phyloP scores from a whole-genome alignment of 1,284 basidiomycete species.

The Hymenochaete sp. region DNA sequence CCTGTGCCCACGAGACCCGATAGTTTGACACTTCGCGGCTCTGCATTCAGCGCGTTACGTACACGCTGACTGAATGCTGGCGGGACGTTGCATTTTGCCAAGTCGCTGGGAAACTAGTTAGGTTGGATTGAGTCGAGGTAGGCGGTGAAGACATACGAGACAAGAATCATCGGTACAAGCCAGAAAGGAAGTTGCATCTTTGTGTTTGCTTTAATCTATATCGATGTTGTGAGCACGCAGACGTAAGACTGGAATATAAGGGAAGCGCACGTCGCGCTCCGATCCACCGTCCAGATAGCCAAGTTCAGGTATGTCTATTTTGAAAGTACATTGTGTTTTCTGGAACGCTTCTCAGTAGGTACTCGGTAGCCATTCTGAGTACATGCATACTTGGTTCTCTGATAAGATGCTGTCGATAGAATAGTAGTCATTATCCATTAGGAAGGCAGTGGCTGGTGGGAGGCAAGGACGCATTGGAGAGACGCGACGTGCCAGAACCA shows the following conservation, averaged over 20 bases:
- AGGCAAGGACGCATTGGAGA: constrained; percentile 8
- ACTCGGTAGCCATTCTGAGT: neutral
- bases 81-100: constrained; percentile 80
- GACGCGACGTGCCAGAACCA: constrained; percentile 10
- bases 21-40: constrained; percentile 71
- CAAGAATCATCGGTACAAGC: constrained; percentile 76
- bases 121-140: constrained; percentile 2
- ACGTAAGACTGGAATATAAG: neutral
- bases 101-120: constrained; percentile 45
- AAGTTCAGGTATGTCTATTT: constrained; percentile 74
- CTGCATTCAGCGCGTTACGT: constrained; percentile 77
- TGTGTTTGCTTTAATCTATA: constrained; percentile 60
- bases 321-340: constrained; percentile 89
- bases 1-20: constrained; percentile 78
- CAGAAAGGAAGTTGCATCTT: constrained; percentile 80
- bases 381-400: constrained; percentile 66
- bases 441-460: constrained; percentile 5
- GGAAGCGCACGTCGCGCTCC: constrained; percentile 55
- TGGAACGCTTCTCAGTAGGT: constrained; percentile 25
- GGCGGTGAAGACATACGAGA: constrained; percentile 50
- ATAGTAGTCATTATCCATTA: constrained; percentile 83
- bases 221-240: constrained; percentile 9
- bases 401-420: constrained; percentile 82
- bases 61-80: constrained; percentile 67
- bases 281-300: constrained; percentile 80